Conservation (phyloP, 306 rosid genomes). For the Trifolium fragiferum region DNA sequence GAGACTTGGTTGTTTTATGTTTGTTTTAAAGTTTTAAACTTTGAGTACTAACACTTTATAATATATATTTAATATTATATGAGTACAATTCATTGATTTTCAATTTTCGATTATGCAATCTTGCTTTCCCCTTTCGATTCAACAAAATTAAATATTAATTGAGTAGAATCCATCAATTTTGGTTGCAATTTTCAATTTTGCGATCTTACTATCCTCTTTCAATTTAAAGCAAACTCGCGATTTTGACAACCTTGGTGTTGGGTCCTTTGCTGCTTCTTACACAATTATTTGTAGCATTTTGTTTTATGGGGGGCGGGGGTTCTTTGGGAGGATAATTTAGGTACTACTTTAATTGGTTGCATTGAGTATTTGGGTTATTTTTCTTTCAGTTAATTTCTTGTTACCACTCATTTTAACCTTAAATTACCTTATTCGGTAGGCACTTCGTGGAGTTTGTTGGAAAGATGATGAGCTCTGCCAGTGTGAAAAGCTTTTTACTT, state of each 20-base stretch:
- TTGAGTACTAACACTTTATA: too few species aligned
- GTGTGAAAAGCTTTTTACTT: neutral
- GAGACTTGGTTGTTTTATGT: too few species aligned
- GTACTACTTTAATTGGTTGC: slow-evolving; percentile 18
- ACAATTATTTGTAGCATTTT: neutral
- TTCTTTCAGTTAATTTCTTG: slow-evolving; percentile 19
- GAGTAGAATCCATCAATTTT: too few species aligned
- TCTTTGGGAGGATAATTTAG: neutral
- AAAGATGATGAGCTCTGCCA: slow-evolving; percentile 11
- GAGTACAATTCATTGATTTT: too few species aligned
- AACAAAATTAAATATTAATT: too few species aligned
- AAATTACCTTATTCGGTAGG: neutral
- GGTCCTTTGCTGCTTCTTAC: neutral
- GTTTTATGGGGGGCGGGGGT: neutral
- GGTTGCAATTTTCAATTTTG: too few species aligned
- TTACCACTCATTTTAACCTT: slow-evolving; percentile 10
- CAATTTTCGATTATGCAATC: too few species aligned
- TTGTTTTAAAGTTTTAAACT: too few species aligned
- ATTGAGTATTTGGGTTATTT: neutral
- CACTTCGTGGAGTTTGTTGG: neutral
- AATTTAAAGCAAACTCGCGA: too few species aligned
- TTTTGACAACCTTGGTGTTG: neutral
- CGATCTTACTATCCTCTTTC: too few species aligned
- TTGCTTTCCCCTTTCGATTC: too few species aligned
- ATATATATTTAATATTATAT: too few species aligned